Evolutionary conservation across 306 rosid genomes (phyloP).

Genomic region (Pachyrhizus erosus): DNA sequence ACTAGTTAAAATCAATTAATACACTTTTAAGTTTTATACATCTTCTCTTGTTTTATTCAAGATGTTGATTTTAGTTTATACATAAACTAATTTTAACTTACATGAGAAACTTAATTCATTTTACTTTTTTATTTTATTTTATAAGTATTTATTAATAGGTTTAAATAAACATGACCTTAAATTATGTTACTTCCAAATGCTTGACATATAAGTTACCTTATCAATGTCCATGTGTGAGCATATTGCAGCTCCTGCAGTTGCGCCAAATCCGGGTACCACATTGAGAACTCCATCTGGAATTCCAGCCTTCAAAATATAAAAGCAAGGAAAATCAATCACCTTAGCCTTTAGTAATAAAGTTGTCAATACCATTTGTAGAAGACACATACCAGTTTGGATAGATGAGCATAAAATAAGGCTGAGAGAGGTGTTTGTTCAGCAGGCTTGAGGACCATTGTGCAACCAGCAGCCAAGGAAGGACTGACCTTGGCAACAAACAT

Average conservation of each 20-base stretch:
- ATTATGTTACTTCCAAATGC: background rate
- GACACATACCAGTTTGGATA: slow-evolving; percentile 66
- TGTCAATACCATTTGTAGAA: background rate
- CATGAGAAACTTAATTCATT: no score
- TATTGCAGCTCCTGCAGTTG: slow-evolving; percentile 82
- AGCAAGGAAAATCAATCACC: background rate
- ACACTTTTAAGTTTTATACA: no score
- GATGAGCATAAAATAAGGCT: slow-evolving; percentile 80
- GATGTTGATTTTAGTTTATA: no score
- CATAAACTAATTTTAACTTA: no score
- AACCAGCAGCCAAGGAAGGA: slow-evolving; percentile 90
- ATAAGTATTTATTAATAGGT: no score
- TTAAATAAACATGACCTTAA: no score
- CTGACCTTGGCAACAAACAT: slow-evolving; percentile 61
- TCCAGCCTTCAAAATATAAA: slow-evolving; percentile 67
- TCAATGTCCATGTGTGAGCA: slow-evolving; percentile 85
- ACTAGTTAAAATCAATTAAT: no score
- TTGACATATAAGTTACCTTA: slow-evolving; percentile 52
- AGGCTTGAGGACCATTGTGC: slow-evolving; percentile 86
- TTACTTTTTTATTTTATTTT: no score
- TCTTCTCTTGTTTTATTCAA: no score
- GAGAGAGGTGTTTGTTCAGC: slow-evolving; percentile 95
- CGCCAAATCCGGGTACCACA: slow-evolving; percentile 82
- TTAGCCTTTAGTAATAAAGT: background rate
- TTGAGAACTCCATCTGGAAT: slow-evolving; percentile 90